Percentiles rank a stretch among this genome's conserved stretches.
Conservation (phyloP, 2,329 filamentous ascomycete species). For the Ascocoryne sarcoides region DNA sequence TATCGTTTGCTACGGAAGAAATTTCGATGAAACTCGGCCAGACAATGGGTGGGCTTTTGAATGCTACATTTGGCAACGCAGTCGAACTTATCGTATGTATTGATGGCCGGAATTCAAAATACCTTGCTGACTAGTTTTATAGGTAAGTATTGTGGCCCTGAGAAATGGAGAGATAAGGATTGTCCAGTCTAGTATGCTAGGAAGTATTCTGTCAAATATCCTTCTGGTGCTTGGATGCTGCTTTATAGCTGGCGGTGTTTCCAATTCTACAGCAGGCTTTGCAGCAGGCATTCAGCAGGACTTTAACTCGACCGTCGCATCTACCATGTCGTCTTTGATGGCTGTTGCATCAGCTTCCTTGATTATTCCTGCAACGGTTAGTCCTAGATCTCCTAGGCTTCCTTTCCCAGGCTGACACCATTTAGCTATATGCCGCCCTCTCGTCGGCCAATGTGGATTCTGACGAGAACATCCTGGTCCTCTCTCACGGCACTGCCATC, state of each 20-base stretch:
- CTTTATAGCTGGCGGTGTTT: constrained; percentile 66
- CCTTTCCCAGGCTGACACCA: background rate
- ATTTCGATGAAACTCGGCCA: constrained; percentile 44
- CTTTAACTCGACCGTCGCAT: constrained; percentile 70
- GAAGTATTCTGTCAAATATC: constrained; percentile 90
- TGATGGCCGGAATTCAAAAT: background rate
- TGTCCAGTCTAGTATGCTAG: constrained; percentile 96
- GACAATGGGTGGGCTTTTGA: constrained; percentile 47
- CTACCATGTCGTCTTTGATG: constrained; percentile 67
- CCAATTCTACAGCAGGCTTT: constrained; percentile 33
- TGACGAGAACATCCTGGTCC: constrained; percentile 51
- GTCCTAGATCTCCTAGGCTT: background rate
- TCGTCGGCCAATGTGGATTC: constrained; percentile 36
- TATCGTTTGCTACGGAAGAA: constrained; percentile 51
- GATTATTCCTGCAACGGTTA: constrained; percentile 65
- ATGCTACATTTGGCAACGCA: constrained; percentile 42
- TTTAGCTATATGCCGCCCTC: constrained; percentile 57
- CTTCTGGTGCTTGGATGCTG: constrained; percentile 78
- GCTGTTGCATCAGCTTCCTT: constrained; percentile 67
- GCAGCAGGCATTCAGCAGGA: constrained; percentile 49
- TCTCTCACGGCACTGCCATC: constrained; percentile 69
- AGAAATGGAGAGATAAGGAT: constrained; percentile 81
- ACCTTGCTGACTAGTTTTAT: constrained; percentile 11
- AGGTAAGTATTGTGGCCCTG: constrained; percentile 90
- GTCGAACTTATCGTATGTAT: constrained; percentile 45